Base-by-base conservation (phyloP, 352 stramenopile species). In the Globisporangium irregulare region DNA sequence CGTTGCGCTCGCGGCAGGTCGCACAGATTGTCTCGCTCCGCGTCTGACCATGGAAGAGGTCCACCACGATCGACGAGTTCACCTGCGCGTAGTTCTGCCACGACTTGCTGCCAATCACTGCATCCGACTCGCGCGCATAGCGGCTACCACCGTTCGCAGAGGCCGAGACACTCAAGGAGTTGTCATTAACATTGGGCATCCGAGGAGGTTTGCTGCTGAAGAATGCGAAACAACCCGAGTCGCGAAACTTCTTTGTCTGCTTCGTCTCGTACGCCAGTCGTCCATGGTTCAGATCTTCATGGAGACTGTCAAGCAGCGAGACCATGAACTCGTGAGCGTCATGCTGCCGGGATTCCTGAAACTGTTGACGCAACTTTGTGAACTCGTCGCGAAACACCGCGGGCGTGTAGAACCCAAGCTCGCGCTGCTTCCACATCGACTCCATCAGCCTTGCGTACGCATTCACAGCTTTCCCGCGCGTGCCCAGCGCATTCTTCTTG, bases 241-340 rank as follows among this genome's bases (percentile, higher is more conserved):
- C 54, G 6, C 18, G 76, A 5, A 62, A 32, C 56, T 48, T 62
- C n/a, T 24, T 9, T 20, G 57, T 10, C 24, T 46, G 41, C 43
- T 59, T 58, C 4, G 41, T 55, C 27, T 67, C 59, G 54, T 62
- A 66, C 15, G 59, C 36, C 8, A 62, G 32, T 34, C 58, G 58
- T 7, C 66, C 66, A 53, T 59, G 70, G 75, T 99, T 99, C 38
- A 99, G 76, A 75, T 99, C 98, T 79, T 99, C 98, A 77, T 99
- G 98, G 1, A 99, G 74, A 65, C 97, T 97, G 81, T 99, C 98
- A 7, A 99, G 87, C 5, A 99, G 75, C 54, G 97, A 98, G 34
- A 95, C 91, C 79, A 98, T 98, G 57, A 94, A 94, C 61, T 96
- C 88, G 77, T 99, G 97, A 22, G 91, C 91, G 64, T 99, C 98